Conservation (phyloP, 208 protist genomes). For the Tritrichomonas foetus region DNA sequence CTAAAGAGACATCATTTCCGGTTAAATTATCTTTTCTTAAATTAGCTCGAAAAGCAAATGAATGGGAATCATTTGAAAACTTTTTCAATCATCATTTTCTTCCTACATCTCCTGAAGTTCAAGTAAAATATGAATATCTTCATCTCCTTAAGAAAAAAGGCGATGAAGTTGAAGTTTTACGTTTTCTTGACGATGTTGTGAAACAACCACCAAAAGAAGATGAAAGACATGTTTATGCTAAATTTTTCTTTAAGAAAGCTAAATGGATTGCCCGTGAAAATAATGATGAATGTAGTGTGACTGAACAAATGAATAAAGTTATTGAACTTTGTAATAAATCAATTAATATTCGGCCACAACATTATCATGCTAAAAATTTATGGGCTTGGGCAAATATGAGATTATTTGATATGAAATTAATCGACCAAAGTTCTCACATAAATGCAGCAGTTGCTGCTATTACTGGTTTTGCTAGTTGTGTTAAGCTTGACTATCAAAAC, state of each 20-base stretch:
- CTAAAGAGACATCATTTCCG: too few species aligned
- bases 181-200: neutral
- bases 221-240: neutral
- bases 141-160: neutral
- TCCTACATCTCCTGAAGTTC: too few species aligned
- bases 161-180: neutral
- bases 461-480: neutral
- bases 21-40: neutral
- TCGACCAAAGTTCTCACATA: too few species aligned
- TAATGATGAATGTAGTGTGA: neutral
- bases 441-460: neutral
- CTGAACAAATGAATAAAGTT: neutral
- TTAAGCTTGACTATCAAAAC: neutral
- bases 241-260: constrained; percentile 1
- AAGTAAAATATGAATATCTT: neutral
- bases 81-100: neutral
- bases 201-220: neutral
- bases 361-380: constrained; percentile 12
- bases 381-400: constrained; percentile 20
- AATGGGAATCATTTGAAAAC: neutral
- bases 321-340: neutral
- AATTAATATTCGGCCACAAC: neutral
- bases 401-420: neutral
- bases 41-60: neutral
- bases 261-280: neutral